Conservation (phyloP, 192 early-diverging fungal species). For the Bifiguratus adelaidae region DNA sequence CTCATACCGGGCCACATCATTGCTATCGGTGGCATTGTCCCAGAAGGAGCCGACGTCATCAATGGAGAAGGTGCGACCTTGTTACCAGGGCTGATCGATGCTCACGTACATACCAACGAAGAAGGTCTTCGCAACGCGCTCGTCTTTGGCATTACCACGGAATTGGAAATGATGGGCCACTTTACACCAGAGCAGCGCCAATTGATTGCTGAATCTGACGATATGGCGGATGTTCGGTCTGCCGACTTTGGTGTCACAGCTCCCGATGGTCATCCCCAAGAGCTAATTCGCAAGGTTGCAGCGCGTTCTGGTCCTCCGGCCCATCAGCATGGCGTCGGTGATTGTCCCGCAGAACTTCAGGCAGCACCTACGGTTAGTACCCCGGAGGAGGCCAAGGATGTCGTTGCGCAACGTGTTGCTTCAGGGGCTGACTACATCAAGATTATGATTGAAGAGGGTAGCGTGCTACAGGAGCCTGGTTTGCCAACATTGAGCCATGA, state of each 20-base stretch:
- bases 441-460: background rate
- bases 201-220: too few species aligned
- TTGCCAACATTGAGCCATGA: background rate
- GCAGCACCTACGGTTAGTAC: too few species aligned
- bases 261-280: background rate
- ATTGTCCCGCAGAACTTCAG: too few species aligned
- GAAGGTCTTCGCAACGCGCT: background rate
- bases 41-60: background rate
- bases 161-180: too few species aligned
- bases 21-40: too few species aligned
- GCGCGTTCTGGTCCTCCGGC: too few species aligned
- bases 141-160: background rate
- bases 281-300: too few species aligned
- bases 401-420: background rate
- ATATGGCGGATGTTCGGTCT: conserved; percentile 1
- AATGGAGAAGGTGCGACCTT: background rate
- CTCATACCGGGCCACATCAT: background rate
- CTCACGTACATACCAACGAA: background rate
- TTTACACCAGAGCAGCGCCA: too few species aligned
- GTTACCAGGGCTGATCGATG: conserved; percentile 2
- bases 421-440: conserved; percentile 1
- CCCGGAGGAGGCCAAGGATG: background rate
- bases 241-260: background rate
- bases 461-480: too few species aligned
- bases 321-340: too few species aligned